These are phyloP conservation scores for Echites panduratus DNA, from an alignment of 257 asterid species.

Conservation along the genomic window DNA sequence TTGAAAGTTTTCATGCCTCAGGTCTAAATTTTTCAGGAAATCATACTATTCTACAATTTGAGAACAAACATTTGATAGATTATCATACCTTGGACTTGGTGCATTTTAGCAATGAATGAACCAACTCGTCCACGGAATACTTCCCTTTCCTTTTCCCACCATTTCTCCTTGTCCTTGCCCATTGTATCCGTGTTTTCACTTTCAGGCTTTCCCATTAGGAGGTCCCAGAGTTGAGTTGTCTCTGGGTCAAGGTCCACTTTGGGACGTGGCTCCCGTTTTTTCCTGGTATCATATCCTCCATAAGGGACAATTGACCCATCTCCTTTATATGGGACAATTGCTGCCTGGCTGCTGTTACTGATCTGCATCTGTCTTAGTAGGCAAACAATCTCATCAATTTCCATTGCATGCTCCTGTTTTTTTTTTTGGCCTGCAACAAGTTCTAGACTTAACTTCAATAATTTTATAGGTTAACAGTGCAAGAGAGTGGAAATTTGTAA, in stretches of 20 bases:
- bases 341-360: constrained; percentile 23
- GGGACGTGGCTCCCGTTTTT: constrained; percentile 58
- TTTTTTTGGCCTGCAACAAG: constrained; percentile 46
- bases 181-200: constrained; percentile 45
- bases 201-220: constrained; percentile 73
- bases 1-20: not conserved
- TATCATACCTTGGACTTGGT: constrained; percentile 81
- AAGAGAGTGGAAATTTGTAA: not conserved
- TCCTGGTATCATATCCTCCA: constrained; percentile 39
- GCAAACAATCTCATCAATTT: constrained; percentile 39
- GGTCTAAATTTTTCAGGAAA: not conserved
- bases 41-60: not conserved
- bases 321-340: constrained; percentile 54
- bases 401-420: constrained; percentile 14
- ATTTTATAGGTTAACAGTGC: not conserved
- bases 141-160: constrained; percentile 87
- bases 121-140: constrained; percentile 75
- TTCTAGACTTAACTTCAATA: not conserved
- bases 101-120: constrained; percentile 91
- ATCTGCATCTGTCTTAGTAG: constrained; percentile 41
- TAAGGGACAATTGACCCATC: constrained; percentile 53
- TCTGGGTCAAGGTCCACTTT: constrained; percentile 93
- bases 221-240: constrained; percentile 78
- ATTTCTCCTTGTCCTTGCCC: constrained; percentile 53
- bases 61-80: constrained; percentile 5